phyloP scores from a whole-genome alignment of 164 flowering plant genomes.

The Umbilicus rupestris region DNA sequence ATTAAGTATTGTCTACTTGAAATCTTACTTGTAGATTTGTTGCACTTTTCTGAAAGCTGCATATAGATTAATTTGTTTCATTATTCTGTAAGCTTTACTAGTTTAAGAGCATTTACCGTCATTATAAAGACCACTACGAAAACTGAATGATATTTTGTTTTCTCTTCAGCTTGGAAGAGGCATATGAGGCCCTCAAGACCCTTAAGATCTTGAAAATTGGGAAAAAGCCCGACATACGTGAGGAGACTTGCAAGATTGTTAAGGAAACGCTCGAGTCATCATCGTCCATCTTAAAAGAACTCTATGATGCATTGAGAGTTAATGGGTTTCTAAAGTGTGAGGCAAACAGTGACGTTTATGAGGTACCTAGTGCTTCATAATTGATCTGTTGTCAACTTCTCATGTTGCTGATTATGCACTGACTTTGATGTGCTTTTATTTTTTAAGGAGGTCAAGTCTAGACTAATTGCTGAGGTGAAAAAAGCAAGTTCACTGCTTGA shows the following conservation, averaged over 20 bases:
- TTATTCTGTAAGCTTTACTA: no score
- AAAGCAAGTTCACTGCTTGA: constrained; percentile 70
- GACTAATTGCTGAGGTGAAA: constrained; percentile 40
- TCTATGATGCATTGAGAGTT: constrained; percentile 55
- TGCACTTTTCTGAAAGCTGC: no score
- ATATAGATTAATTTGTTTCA: no score
- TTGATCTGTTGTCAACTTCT: background rate
- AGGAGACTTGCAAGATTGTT: constrained; percentile 37
- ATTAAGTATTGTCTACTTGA: no score
- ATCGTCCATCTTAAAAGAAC: constrained; percentile 45
- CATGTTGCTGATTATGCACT: background rate
- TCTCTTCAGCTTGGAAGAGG: constrained; percentile 59
- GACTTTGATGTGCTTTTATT: constrained; percentile 4
- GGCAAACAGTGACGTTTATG: constrained; percentile 29
- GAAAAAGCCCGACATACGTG: constrained; percentile 29
- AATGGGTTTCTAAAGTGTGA: constrained; percentile 55
- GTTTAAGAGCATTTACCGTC: background rate
- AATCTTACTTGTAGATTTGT: no score
- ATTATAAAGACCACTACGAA: no score
- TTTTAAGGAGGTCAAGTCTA: constrained; percentile 43
- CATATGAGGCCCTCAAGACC: constrained; percentile 67
- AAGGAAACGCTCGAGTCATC: constrained; percentile 38
- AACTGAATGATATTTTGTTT: background rate
- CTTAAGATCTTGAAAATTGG: constrained; percentile 73
- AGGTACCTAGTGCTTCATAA: constrained; percentile 34